These are phyloP conservation scores for Aspergillus pseudotamarii DNA, from an alignment of 2,329 filamentous ascomycete species.

Conservation along the genomic window DNA sequence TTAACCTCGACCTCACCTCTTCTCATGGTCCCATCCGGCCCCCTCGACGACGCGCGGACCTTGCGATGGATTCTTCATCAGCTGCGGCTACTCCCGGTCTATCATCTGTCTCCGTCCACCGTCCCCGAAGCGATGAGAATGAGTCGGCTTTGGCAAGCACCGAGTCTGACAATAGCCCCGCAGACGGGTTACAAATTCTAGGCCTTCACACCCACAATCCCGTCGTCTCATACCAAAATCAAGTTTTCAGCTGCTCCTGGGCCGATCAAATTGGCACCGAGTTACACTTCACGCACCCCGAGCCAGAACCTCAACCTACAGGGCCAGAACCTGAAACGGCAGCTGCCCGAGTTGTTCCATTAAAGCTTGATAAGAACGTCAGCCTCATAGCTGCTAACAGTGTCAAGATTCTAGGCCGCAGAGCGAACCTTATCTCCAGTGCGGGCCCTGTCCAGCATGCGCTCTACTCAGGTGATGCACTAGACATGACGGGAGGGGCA, in stretches of 20 bases:
- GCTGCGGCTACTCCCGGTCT: conserved; percentile 10
- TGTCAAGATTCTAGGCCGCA: conserved; percentile 69
- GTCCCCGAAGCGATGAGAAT: conserved; percentile 26
- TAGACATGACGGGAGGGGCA: not conserved
- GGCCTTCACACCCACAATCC: conserved; percentile 77
- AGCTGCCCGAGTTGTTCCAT: conserved; percentile 46
- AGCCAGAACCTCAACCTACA: conserved; percentile 27
- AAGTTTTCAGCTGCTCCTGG: conserved; percentile 81
- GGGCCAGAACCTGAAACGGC: conserved; percentile 23
- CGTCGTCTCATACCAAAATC: conserved; percentile 76
- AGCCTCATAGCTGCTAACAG: conserved; percentile 73
- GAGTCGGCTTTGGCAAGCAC: conserved; percentile 46
- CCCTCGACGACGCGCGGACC: conserved; percentile 32
- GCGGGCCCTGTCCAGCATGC: conserved; percentile 22
- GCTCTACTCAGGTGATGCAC: conserved; percentile 7
- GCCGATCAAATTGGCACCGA: conserved; percentile 82
- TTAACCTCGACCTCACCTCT: conserved; percentile 61
- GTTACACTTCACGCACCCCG: conserved; percentile 65
- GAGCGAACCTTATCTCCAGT: conserved; percentile 61
- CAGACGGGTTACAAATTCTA: conserved; percentile 71
- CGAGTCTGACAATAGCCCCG: conserved; percentile 23
- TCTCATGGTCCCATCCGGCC: conserved; percentile 42
- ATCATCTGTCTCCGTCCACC: conserved; percentile 14
- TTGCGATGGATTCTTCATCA: conserved; percentile 6
- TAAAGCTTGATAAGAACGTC: conserved; percentile 51